phyloP scores from a whole-genome alignment of 23 red algal species.

The Chondrus crispus region DNA sequence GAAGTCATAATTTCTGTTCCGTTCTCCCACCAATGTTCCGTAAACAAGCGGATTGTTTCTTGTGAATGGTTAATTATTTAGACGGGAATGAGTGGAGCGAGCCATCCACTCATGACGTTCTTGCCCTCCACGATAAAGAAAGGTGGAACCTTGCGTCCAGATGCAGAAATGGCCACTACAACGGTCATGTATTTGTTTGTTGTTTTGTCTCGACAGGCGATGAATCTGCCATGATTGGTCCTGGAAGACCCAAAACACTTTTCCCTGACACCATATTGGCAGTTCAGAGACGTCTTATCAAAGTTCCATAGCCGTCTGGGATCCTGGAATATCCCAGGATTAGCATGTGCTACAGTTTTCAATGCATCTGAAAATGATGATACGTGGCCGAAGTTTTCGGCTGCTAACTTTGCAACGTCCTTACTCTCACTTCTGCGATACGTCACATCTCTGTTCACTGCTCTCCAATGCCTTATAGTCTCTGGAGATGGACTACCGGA shows the following conservation, averaged over 20 bases:
- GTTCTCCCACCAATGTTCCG: not conserved
- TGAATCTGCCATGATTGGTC: not conserved
- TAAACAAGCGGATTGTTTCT: not conserved
- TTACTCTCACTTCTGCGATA: not conserved
- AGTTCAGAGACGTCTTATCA: not conserved
- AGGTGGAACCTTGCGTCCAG: not conserved
- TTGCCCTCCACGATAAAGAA: conserved; percentile 21
- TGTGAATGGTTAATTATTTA: not conserved
- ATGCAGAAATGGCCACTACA: not conserved
- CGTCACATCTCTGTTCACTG: not conserved
- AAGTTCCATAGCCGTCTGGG: not conserved
- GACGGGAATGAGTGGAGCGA: not conserved
- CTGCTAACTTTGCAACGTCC: not conserved
- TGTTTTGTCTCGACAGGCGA: not conserved
- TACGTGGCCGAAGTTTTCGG: not conserved
- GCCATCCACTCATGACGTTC: not conserved
- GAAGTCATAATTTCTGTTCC: not conserved
- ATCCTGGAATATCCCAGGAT: not conserved
- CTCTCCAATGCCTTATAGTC: not conserved
- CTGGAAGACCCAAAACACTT: not conserved
- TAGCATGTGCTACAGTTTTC: not conserved
- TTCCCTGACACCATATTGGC: not conserved
- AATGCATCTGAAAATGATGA: not conserved
- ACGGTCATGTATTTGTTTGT: not conserved
- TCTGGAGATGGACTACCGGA: conserved; percentile 4